phyloP scores from a whole-genome alignment of 2,329 filamentous ascomycete genomes.

The Claviceps monticola region DNA sequence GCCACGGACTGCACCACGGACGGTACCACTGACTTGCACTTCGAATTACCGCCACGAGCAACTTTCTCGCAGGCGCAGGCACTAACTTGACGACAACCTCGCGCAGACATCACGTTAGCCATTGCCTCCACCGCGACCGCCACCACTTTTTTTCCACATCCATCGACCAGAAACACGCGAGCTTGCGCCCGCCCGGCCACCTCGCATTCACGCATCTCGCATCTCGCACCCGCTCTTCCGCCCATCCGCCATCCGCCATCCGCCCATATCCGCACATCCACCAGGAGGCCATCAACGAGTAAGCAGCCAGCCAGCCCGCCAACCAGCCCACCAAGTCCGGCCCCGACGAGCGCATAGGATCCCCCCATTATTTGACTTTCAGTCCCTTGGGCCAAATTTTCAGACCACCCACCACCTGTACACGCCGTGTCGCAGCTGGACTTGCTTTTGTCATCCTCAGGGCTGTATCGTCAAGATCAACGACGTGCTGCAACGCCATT shows the following conservation, averaged over 20 bases:
- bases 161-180: not conserved
- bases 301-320: not conserved
- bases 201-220: not conserved
- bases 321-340: not conserved
- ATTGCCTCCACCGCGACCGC: not conserved
- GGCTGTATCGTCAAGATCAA: not conserved
- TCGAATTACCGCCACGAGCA: not conserved
- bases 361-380: constrained; percentile 1
- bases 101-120: not conserved
- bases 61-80: not conserved
- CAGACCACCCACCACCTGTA: not conserved
- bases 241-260: not conserved
- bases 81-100: not conserved
- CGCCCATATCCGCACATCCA: not conserved
- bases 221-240: not conserved
- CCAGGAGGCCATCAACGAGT: not conserved
- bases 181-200: not conserved
- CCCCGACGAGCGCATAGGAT: constrained; percentile 3
- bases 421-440: not conserved
- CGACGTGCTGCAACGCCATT: not conserved
- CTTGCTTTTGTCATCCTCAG: not conserved
- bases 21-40: not conserved
- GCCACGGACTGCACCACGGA: not conserved
- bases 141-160: not conserved
- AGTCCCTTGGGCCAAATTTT: not conserved